Base-by-base conservation (phyloP, 1,284 basidiomycete species). In the Ustilago hordei region DNA sequence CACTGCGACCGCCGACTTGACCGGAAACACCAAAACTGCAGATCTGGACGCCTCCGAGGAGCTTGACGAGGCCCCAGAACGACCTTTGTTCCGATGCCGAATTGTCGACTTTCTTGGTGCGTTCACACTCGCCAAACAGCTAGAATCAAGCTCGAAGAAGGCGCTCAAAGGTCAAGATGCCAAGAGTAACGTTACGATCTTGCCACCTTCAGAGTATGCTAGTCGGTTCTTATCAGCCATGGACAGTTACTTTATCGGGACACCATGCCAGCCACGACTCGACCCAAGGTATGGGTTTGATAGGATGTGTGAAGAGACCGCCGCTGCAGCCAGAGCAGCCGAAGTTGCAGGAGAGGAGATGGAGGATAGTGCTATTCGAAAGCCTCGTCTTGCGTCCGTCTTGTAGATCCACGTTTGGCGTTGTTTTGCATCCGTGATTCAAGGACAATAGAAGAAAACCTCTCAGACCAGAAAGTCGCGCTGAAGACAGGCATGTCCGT, bases 81-180 rank as follows among this genome's bases (percentile, higher is more conserved):
- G 68, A 23, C 78, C 78, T 8, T 63, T 60, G 35, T 75, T 81
- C 65, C 74, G 79, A 5, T 69, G 74, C 38, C 55, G 81, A 8
- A 80, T 84, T 38, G 82, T 84, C 31, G 82, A 84, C 67, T 82
- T 81, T 55, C 60, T 83, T 9, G 79, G 81, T n/a, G 81, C 79
- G 4, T 81, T 80, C n/a, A 81, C 81, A 4, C 47, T 83, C 34
- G 82, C 79, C 34, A 84, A 84, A 54, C 79, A 79, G 45, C 69
- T 84, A 6, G 82, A 84, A 52, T 76, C 72, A 45, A 78, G 77
- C 47, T 68, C 68, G 19, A 84, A 84, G 55, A 79, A 79, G 69
- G 82, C 80, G n/a, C 69, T 82, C 52, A 81, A 81, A 48, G 64
- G 71, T 1, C 69, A 68, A 41, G 79, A 81, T 8, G 79, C 71